Evolutionary conservation across 768 basidiomycete genomes (phyloP).

Genomic region (Amanita brunnescens): DNA sequence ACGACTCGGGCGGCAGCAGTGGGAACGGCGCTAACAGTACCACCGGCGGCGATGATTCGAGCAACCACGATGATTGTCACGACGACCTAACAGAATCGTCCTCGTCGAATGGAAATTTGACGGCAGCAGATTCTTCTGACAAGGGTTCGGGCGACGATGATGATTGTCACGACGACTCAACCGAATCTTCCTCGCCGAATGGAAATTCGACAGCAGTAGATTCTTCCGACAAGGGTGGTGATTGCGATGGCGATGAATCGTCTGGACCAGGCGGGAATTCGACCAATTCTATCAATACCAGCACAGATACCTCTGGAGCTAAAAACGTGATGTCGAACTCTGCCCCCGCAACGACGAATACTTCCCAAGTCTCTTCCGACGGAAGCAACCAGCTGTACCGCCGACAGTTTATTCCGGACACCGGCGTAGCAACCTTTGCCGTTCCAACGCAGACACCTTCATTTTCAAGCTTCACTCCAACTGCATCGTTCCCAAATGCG

Average conservation of each 20-base stretch:
- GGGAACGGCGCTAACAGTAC: too few relatives aligned
- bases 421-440: not conserved
- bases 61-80: too few relatives aligned
- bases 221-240: not conserved
- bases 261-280: not conserved
- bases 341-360: not conserved
- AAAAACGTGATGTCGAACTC: constrained; percentile 7
- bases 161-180: constrained; percentile 6
- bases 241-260: constrained; percentile 8
- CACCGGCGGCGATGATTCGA: too few relatives aligned
- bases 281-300: constrained; percentile 4
- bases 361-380: not conserved
- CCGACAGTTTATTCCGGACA: not conserved
- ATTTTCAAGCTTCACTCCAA: not conserved
- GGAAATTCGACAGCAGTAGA: not conserved
- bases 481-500: not conserved
- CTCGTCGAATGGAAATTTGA: too few relatives aligned
- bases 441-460: not conserved
- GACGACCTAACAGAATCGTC: too few relatives aligned
- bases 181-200: not conserved
- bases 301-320: not conserved
- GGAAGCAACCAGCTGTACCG: not conserved
- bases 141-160: constrained; percentile 6
- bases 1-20: too few relatives aligned
- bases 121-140: too few relatives aligned